Percentiles rank a stretch among this genome's conserved stretches.
Evolutionary conservation across 2,329 filamentous ascomycete species (phyloP).

Genomic region (Bipolaris victoriae): DNA sequence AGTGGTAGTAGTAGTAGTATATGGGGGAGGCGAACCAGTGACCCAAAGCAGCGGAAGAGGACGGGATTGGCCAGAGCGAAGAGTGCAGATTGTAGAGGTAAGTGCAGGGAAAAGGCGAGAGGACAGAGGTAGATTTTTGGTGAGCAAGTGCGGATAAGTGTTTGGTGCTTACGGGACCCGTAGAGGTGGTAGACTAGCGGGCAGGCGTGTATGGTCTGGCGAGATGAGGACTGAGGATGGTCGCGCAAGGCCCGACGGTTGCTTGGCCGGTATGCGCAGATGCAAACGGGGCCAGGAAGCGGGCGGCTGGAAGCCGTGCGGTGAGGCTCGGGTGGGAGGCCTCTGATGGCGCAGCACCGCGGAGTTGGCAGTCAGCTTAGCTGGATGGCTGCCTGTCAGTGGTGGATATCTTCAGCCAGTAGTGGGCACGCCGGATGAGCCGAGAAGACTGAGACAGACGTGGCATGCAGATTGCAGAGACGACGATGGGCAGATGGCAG

Average conservation of each 20-base stretch:
- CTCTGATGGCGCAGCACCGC: slow-evolving; percentile 40
- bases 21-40: slow-evolving; percentile 26
- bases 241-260: slow-evolving; percentile 43
- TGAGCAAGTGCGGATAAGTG: slow-evolving; percentile 31
- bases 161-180: slow-evolving; percentile 44
- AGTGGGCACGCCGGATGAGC: slow-evolving; percentile 27
- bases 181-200: slow-evolving; percentile 42
- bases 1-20: slow-evolving; percentile 10
- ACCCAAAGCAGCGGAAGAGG: slow-evolving; percentile 33
- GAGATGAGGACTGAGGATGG: slow-evolving; percentile 42
- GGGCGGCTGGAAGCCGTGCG: slow-evolving; percentile 28
- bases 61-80: slow-evolving; percentile 32
- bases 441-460: slow-evolving; percentile 27
- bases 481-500: slow-evolving; percentile 29
- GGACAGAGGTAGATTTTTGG: slow-evolving; percentile 34
- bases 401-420: slow-evolving; percentile 21
- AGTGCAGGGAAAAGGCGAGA: slow-evolving; percentile 37
- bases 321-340: slow-evolving; percentile 40
- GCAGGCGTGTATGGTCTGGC: slow-evolving; percentile 37
- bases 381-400: slow-evolving; percentile 32
- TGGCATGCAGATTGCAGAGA: slow-evolving; percentile 32
- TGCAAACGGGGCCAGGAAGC: slow-evolving; percentile 25
- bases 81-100: slow-evolving; percentile 28
- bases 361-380: slow-evolving; percentile 40
- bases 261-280: slow-evolving; percentile 27